Base-by-base conservation (phyloP, 2,329 filamentous ascomycete species). In the Penicillium sp. region DNA sequence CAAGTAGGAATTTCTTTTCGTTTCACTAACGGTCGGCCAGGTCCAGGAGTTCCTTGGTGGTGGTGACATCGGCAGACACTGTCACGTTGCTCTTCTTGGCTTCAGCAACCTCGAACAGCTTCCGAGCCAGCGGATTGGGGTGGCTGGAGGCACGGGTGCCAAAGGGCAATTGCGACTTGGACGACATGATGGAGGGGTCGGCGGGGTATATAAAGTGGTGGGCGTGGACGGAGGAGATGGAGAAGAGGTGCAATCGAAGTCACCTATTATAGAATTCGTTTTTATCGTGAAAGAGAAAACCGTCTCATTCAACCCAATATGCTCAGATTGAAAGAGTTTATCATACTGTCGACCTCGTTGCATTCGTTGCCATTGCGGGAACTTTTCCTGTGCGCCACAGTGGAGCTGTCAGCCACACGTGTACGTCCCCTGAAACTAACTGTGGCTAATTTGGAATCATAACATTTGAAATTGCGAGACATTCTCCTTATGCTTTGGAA, bases 31-130 rank as follows among this genome's bases (percentile, higher is more conserved):
- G 69, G 57, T 80, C 76, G 57, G 78, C 77, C 4, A 80, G 70
- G 20, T 75, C 71, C 6, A 81, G 69, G 8, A 81, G 71, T 48
- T 77, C 75, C 49, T 73, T 69, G 23, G 77, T 76, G 8, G 75
- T 78, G 4, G 77, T 79, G 48, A 80, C 70, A 58, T 81, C 78
- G 20, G 78, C 78, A 1, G 78, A 80, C 42, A 81, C 73, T 4
- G 77, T 77, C 31, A 80, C 70, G 59, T 80, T 81, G 49, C 77
- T 76, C 60, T 77, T 72, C 63, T 81, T 81, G 51, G 67, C 67
- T 53, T 77, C 73, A 4, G 78, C 78, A 27, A 79, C 72, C 31
- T 74, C 61, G 56, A 80, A 79, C 15, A 81, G 70, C 52, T 69
- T 72, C 53, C 68, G 72, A 11, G 73, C 76, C 33, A 80, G 69